phyloP scores from a whole-genome alignment of 1,284 basidiomycete species.

The Farysia itapuensis region DNA sequence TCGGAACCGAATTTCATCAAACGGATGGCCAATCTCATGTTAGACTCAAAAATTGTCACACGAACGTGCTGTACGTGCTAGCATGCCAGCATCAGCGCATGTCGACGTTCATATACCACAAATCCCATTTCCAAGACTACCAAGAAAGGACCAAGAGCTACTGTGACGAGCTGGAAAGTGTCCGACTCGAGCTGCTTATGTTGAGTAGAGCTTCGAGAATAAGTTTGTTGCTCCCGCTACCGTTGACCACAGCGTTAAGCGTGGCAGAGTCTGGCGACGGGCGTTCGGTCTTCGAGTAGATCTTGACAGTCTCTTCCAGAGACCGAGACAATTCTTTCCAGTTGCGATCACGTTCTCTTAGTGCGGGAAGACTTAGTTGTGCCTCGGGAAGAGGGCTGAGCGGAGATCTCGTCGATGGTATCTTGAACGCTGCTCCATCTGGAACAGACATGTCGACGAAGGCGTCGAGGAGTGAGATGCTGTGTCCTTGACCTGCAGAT shows the following conservation, averaged over 20 bases:
- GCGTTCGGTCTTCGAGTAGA: not conserved
- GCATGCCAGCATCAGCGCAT: no score
- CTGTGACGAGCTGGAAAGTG: no score
- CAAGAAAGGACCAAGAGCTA: no score
- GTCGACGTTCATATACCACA: no score
- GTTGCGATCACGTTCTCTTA: slow-evolving; percentile 22
- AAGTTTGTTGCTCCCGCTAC: slow-evolving; percentile 2
- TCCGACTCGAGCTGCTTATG: no score
- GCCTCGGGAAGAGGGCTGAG: slow-evolving; percentile 9
- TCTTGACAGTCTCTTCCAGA: slow-evolving; percentile 12
- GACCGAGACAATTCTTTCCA: slow-evolving; percentile 25
- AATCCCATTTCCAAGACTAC: no score
- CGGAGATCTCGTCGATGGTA: slow-evolving; percentile 4
- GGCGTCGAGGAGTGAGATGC: slow-evolving; percentile 26
- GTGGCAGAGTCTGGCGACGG: not conserved
- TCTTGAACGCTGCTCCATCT: slow-evolving; percentile 23
- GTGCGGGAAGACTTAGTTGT: slow-evolving; percentile 18
- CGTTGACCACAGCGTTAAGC: not conserved
- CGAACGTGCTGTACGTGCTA: no score
- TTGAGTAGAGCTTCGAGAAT: slow-evolving; percentile 1
- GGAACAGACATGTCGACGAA: slow-evolving; percentile 26
- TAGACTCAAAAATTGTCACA: not conserved
- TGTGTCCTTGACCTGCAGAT: slow-evolving; percentile 19
- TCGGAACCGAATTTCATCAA: no score
- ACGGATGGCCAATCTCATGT: not conserved